Conservation (phyloP, 441 rosid species). For the Capsella rubella region DNA sequence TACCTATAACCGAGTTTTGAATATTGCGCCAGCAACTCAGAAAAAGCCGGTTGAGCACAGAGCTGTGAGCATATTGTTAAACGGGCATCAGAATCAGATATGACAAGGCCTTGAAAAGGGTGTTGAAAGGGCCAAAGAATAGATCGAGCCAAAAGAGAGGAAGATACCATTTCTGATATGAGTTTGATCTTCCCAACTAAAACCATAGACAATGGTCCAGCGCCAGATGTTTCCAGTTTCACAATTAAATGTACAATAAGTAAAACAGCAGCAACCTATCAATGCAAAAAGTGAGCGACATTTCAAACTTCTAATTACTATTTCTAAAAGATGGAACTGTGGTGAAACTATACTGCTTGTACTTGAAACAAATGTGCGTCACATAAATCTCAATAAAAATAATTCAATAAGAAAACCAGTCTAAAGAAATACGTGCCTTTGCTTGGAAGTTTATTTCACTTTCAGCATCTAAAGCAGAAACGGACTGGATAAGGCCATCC, state of each 20-base stretch:
- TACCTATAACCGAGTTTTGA: constrained; percentile 82
- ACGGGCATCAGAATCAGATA: constrained; percentile 33
- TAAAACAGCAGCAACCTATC: constrained; percentile 80
- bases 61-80: constrained; percentile 62
- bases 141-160: constrained; percentile 33
- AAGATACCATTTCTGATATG: constrained; percentile 61
- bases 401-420: not conserved
- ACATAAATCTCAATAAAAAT: not conserved
- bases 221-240: constrained; percentile 63
- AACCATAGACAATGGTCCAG: constrained; percentile 73
- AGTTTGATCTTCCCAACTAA: constrained; percentile 64
- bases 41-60: constrained; percentile 75
- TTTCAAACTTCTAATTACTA: constrained; percentile 24
- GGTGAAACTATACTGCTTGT: constrained; percentile 12
- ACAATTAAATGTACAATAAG: constrained; percentile 71
- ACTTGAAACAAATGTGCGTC: constrained; percentile 7
- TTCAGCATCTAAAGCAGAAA: constrained; percentile 65
- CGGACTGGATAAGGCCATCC: constrained; percentile 61
- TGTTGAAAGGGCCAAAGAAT: constrained; percentile 21
- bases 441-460: constrained; percentile 55
- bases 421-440: constrained; percentile 42
- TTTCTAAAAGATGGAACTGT: constrained; percentile 29
- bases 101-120: constrained; percentile 28
- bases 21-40: constrained; percentile 75
- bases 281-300: constrained; percentile 29